A percentile compares a stretch with the other conserved stretches of the same genome.
These are phyloP conservation scores for Dovyalis caffra DNA, from an alignment of 345 rosid species.

Conservation along the genomic window DNA sequence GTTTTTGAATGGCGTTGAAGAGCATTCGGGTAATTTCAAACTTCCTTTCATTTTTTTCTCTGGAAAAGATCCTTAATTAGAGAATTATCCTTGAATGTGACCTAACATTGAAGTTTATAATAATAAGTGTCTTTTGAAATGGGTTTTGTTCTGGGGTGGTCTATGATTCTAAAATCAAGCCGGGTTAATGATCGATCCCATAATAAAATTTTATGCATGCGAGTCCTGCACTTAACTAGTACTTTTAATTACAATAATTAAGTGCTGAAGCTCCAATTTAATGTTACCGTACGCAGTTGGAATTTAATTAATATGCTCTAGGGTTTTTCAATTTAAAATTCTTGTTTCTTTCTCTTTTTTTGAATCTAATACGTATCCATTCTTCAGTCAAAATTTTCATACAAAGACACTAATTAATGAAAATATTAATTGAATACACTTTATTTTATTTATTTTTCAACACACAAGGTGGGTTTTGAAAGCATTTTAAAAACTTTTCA, in stretches of 20 bases:
- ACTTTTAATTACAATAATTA: too few relatives aligned
- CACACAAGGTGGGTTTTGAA: background rate
- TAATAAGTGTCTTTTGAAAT: background rate
- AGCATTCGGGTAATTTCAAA: conserved; percentile 11
- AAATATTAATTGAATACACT: background rate
- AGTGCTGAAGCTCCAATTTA: too few relatives aligned
- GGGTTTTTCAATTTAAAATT: background rate
- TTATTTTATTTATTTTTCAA: too few relatives aligned
- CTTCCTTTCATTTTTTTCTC: conserved; percentile 47
- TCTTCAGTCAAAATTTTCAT: background rate
- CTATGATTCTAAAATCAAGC: background rate
- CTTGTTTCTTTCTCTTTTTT: background rate
- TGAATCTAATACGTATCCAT: background rate
- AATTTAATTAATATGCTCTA: background rate
- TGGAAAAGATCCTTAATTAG: background rate
- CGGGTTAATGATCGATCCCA: background rate
- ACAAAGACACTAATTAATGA: too few relatives aligned
- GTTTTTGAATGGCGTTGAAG: too few relatives aligned
- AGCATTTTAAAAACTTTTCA: too few relatives aligned
- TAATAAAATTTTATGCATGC: background rate
- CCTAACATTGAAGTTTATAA: background rate
- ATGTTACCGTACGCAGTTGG: too few relatives aligned
- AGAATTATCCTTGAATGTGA: background rate
- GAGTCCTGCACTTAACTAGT: background rate
- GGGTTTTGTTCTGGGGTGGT: background rate